phyloP scores from a whole-genome alignment of 352 stramenopile genomes.

The Globisporangium canariense region DNA sequence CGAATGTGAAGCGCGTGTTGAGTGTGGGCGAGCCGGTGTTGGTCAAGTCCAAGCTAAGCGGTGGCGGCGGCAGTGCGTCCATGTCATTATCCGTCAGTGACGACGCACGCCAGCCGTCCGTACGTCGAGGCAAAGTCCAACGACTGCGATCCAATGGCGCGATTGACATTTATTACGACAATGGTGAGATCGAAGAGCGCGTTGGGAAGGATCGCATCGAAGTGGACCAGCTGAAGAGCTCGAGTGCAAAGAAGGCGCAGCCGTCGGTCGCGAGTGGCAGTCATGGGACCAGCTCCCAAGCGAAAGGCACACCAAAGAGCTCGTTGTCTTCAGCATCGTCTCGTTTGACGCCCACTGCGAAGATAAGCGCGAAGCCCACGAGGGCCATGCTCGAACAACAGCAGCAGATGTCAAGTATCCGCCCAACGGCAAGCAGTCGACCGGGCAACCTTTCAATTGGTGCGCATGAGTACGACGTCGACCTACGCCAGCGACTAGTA shows the following conservation, averaged over 20 bases:
- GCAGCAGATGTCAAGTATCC: not conserved
- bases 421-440: constrained; percentile 1
- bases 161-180: constrained; percentile 55
- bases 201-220: constrained; percentile 38
- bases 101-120: constrained; percentile 13
- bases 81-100: not conserved
- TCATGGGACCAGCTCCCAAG: constrained; percentile 4
- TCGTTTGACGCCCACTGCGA: constrained; percentile 5
- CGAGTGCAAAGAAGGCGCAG: constrained; percentile 4
- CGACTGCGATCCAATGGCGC: constrained; percentile 40
- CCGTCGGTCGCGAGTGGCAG: not conserved
- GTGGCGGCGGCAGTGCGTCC: not conserved
- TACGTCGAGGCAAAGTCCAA: constrained; percentile 35
- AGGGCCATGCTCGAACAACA: not conserved
- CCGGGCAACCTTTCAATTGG: not conserved
- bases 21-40: constrained; percentile 29
- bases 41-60: constrained; percentile 20
- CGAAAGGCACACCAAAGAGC: constrained; percentile 17
- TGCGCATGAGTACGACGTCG: not conserved
- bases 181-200: constrained; percentile 44
- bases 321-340: not conserved
- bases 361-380: constrained; percentile 6
- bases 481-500: not conserved
- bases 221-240: constrained; percentile 1
- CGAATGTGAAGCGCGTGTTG: constrained; percentile 8